Evolutionary conservation across 768 basidiomycete genomes (phyloP).

Genomic region (Tulasnella sp.): DNA sequence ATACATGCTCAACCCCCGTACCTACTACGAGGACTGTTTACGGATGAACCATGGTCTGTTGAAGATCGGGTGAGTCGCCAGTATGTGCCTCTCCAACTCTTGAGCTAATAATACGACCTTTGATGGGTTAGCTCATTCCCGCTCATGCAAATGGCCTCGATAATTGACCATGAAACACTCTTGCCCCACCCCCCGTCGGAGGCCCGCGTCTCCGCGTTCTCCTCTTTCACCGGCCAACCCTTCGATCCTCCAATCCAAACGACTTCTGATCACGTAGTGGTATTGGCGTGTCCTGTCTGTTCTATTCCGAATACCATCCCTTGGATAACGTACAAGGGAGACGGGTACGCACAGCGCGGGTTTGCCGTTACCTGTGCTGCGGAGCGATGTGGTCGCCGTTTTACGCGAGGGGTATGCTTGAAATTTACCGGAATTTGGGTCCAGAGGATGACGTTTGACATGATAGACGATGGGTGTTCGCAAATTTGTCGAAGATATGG

Average conservation of each 20-base stretch:
- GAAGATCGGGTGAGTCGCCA: not conserved
- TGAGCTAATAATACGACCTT: not conserved
- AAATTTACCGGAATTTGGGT: not conserved
- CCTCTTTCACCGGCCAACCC: conserved; percentile 5
- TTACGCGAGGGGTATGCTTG: conserved; percentile 14
- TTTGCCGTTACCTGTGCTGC: conserved; percentile 3
- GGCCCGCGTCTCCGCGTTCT: not conserved
- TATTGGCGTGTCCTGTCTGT: not conserved
- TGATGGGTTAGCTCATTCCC: conserved; percentile 9
- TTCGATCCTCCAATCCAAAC: conserved; percentile 11
- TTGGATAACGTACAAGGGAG: conserved; percentile 16
- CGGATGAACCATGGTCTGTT: not conserved
- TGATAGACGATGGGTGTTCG: conserved; percentile 10
- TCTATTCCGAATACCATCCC: not conserved
- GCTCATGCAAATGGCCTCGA: conserved; percentile 6
- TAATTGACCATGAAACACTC: conserved; percentile 8
- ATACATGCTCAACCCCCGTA: conserved; percentile 19
- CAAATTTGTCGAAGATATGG: conserved; percentile 14
- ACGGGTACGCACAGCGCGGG: conserved; percentile 20
- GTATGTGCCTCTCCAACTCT: not conserved
- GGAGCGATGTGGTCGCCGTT: not conserved
- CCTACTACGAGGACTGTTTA: conserved; percentile 18
- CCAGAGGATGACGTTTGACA: not conserved
- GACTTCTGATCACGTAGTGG: not conserved
- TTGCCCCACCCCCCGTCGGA: conserved; percentile 1